These are phyloP conservation scores for Diplodia corticola DNA, from an alignment of 2,329 filamentous ascomycete genomes.

Conservation along the genomic window DNA sequence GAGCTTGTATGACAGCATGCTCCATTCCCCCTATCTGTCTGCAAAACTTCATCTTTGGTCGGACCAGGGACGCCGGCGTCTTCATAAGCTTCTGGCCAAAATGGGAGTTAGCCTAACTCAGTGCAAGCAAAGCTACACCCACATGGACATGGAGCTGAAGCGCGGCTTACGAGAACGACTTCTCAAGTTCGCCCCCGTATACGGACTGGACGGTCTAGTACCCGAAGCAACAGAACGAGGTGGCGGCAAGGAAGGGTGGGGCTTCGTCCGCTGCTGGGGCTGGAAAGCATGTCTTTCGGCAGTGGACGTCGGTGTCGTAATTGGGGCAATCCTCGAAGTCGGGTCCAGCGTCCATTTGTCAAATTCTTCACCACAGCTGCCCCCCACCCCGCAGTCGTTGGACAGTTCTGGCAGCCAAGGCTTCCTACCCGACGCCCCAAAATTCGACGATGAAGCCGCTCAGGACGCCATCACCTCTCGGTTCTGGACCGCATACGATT, in stretches of 20 bases:
- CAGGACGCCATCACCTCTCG: conserved; percentile 52
- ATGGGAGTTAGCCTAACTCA: conserved; percentile 96
- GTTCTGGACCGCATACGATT: conserved; percentile 62
- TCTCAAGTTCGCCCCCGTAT: conserved; percentile 87
- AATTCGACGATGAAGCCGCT: conserved; percentile 26
- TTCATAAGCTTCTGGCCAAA: conserved; percentile 94
- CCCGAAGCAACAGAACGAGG: conserved; percentile 70
- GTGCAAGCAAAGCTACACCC: conserved; percentile 92
- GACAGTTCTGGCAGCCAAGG: conserved; percentile 24
- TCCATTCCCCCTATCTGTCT: conserved; percentile 93
- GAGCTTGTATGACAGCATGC: conserved; percentile 98
- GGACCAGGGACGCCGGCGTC: conserved; percentile 79
- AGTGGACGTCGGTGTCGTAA: conserved; percentile 88
- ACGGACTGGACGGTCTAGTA: conserved; percentile 91
- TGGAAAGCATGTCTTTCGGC: conserved; percentile 94
- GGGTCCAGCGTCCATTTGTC: conserved; percentile 49
- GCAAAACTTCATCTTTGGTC: conserved; percentile 93
- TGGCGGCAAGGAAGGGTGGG: conserved; percentile 85
- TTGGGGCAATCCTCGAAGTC: conserved; percentile 90
- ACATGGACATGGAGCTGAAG: conserved; percentile 98
- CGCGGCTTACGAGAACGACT: conserved; percentile 80
- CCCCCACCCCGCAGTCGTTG: conserved; percentile 28
- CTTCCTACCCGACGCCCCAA: conserved; percentile 29
- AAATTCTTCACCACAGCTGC: conserved; percentile 9
- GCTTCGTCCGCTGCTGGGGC: conserved; percentile 95